These are phyloP conservation scores for Pythium rishiriense DNA, from an alignment of 352 stramenopile genomes.

Conservation along the genomic window DNA sequence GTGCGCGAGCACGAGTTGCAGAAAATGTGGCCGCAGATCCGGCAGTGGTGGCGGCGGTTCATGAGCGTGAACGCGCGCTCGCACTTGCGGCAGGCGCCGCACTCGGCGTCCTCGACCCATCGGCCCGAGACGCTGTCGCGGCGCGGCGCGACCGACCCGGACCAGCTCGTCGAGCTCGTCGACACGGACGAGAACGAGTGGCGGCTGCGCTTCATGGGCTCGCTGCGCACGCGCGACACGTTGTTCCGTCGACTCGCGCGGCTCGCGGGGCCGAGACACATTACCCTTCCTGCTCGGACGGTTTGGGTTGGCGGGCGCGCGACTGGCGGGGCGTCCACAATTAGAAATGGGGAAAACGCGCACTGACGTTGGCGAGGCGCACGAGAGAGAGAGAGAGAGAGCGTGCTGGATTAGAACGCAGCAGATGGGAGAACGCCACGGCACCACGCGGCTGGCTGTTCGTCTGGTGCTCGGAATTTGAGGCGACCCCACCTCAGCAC, in stretches of 20 bases:
- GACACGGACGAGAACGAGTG: slow-evolving; percentile 70
- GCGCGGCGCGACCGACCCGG: slow-evolving; percentile 36
- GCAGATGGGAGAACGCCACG: background rate
- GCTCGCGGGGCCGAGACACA: slow-evolving; percentile 24
- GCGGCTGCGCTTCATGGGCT: slow-evolving; percentile 21
- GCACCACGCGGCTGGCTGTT: background rate
- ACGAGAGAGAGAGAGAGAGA: background rate
- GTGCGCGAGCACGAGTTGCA: slow-evolving; percentile 79
- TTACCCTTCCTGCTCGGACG: background rate
- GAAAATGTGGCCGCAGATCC: slow-evolving; percentile 82
- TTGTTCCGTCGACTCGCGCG: slow-evolving; percentile 6
- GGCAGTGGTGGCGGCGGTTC: slow-evolving; percentile 81
- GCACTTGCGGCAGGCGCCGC: slow-evolving; percentile 64
- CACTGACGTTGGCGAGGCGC: background rate
- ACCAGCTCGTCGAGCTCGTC: slow-evolving; percentile 70
- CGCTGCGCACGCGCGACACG: slow-evolving; percentile 11
- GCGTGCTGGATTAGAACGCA: background rate
- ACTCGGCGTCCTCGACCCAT: slow-evolving; percentile 65
- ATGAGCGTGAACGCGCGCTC: slow-evolving; percentile 69
- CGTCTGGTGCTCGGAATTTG: too few species aligned
- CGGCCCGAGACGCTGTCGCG: slow-evolving; percentile 67
- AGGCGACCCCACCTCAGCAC: background rate
- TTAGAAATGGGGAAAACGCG: background rate
- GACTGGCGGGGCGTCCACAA: background rate
- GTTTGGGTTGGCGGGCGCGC: background rate